Conservation (phyloP, 345 rosid species). For the Arabidopsis suecica region DNA sequence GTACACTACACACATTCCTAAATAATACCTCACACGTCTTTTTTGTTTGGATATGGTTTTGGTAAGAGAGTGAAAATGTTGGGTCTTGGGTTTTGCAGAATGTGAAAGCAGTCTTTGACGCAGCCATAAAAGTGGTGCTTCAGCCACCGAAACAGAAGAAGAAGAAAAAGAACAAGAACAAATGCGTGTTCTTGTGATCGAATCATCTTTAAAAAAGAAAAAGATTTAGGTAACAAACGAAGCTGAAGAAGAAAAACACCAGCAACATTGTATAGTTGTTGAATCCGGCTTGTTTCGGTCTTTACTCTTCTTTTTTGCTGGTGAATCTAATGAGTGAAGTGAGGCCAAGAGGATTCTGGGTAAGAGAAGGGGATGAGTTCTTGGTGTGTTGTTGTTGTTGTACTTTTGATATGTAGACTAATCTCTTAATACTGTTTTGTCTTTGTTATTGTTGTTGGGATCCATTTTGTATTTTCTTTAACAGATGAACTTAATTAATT, state of each 20-base stretch:
- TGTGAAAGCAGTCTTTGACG: constrained; percentile 86
- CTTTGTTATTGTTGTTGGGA: constrained; percentile 5
- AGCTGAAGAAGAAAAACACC: constrained; percentile 17
- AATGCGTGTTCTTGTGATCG: constrained; percentile 45
- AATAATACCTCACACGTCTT: neutral
- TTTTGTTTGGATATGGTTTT: constrained; percentile 3
- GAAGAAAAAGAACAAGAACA: constrained; percentile 63
- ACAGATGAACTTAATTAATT: constrained; percentile 32
- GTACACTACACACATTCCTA: constrained; percentile 40
- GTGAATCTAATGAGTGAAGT: constrained; percentile 42
- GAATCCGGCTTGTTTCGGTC: constrained; percentile 22
- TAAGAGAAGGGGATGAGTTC: constrained; percentile 20
- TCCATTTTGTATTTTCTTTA: constrained; percentile 31
- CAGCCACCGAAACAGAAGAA: constrained; percentile 92
- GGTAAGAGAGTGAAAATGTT: constrained; percentile 8
- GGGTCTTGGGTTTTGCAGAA: constrained; percentile 54
- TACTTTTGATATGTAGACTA: constrained; percentile 41
- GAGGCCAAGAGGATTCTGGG: constrained; percentile 3
- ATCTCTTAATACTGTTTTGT: constrained; percentile 31
- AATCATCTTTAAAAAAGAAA: constrained; percentile 4
- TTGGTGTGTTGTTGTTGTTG: constrained; percentile 36
- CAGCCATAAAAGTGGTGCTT: constrained; percentile 87
- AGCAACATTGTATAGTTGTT: constrained; percentile 39
- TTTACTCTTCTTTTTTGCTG: constrained; percentile 18
- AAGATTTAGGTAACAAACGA: constrained; percentile 38